Conservation (phyloP, 495 filamentous ascomycete genomes). For the Daldinia childiae region DNA sequence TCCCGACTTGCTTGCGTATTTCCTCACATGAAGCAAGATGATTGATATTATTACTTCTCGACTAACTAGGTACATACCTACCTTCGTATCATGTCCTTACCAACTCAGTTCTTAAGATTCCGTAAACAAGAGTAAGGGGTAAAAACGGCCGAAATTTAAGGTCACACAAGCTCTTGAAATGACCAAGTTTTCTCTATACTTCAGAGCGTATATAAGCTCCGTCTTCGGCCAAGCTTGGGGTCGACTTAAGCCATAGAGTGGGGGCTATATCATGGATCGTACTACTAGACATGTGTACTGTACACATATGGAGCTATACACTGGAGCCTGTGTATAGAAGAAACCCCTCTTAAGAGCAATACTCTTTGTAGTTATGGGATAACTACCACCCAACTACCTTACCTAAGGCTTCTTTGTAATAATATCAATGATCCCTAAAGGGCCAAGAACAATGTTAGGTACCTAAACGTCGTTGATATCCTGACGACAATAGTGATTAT, state of each 20-base stretch:
- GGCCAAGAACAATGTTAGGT: neutral
- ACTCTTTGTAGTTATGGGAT: neutral
- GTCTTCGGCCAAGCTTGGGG: neutral
- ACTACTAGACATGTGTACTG: neutral
- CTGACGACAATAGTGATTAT: neutral
- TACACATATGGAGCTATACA: neutral
- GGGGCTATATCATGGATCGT: neutral
- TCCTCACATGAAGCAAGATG: neutral
- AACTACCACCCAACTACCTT: no score
- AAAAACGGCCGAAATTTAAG: neutral
- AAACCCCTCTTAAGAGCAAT: neutral
- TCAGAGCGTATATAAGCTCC: neutral
- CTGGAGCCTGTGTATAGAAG: neutral
- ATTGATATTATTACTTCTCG: neutral
- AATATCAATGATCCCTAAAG: neutral
- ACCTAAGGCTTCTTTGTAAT: neutral
- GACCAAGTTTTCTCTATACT: neutral
- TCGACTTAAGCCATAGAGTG: neutral
- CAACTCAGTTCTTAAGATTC: neutral
- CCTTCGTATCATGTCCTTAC: neutral
- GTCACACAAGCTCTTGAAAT: neutral
- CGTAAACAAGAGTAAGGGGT: neutral
- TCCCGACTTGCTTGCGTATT: conserved; percentile 1
- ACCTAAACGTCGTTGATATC: neutral
- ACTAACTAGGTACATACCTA: no score